These are phyloP conservation scores for Verticillium dahliae DNA, from an alignment of 2,329 filamentous ascomycete genomes.

Conservation along the genomic window DNA sequence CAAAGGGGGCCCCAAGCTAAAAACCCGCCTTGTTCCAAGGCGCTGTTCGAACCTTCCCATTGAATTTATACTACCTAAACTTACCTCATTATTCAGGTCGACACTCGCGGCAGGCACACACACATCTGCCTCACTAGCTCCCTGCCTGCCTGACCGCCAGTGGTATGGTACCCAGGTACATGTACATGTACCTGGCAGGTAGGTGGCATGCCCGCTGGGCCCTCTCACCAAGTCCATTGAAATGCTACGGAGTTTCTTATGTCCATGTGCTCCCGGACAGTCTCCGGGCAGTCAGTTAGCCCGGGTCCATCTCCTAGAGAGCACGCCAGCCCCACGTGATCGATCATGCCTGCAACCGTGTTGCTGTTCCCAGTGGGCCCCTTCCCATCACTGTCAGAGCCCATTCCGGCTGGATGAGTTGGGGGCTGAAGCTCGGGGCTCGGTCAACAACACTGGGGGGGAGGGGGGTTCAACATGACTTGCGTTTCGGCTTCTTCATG, in stretches of 20 bases:
- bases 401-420: neutral
- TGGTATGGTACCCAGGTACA: too few relatives aligned
- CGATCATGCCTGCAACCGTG: neutral
- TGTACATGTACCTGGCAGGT: too few relatives aligned
- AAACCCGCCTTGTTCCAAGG: neutral
- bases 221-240: too few relatives aligned
- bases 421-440: neutral
- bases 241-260: too few relatives aligned
- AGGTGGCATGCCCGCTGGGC: too few relatives aligned
- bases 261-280: too few relatives aligned
- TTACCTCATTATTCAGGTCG: neutral
- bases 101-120: neutral
- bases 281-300: neutral
- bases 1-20: neutral
- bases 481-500: too few relatives aligned
- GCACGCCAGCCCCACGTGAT: neutral
- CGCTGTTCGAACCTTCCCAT: neutral
- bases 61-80: neutral
- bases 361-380: neutral
- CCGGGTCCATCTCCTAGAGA: neutral
- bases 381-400: neutral
- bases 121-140: neutral
- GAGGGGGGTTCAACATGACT: too few relatives aligned
- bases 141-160: too few relatives aligned
- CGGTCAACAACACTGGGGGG: too few relatives aligned